phyloP scores from a whole-genome alignment of 2,329 filamentous ascomycete genomes.

The Hymenotorrendiella dingleyae region DNA sequence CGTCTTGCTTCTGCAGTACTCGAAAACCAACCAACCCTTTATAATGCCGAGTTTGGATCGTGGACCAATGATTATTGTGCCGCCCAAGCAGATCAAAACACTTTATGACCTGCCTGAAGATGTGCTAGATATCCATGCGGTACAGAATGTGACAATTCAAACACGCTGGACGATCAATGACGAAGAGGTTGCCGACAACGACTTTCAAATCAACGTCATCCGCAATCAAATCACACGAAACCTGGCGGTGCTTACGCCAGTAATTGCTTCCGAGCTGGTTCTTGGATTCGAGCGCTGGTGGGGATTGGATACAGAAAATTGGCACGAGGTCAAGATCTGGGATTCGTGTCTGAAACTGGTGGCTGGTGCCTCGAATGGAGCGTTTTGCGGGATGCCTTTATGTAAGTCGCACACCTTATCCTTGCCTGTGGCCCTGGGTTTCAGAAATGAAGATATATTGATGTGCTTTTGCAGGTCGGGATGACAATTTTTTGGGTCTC shows the following conservation, averaged over 20 bases:
- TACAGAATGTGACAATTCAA: background rate
- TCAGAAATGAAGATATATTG: background rate
- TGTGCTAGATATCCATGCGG: background rate
- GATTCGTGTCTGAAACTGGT: background rate
- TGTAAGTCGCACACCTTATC: background rate
- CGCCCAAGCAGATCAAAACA: background rate
- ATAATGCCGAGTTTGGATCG: background rate
- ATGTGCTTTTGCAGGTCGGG: background rate
- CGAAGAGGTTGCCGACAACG: background rate
- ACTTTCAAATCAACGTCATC: conserved; percentile 4
- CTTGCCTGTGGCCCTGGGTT: too few relatives aligned
- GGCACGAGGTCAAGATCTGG: background rate
- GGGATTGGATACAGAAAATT: background rate
- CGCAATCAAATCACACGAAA: conserved; percentile 4
- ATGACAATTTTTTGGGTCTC: background rate
- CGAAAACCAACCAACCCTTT: background rate
- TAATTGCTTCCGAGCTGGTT: background rate
- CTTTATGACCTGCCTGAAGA: background rate
- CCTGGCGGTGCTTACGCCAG: background rate
- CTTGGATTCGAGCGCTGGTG: background rate
- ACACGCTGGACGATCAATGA: background rate
- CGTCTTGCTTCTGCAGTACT: background rate
- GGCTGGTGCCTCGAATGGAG: background rate
- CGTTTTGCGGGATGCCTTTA: background rate
- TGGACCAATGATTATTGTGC: background rate